A percentile compares a stretch with the other conserved stretches of the same genome.
Evolutionary conservation across 2,329 filamentous ascomycete species (phyloP).

Genomic region (Nigrospora osmanthi): DNA sequence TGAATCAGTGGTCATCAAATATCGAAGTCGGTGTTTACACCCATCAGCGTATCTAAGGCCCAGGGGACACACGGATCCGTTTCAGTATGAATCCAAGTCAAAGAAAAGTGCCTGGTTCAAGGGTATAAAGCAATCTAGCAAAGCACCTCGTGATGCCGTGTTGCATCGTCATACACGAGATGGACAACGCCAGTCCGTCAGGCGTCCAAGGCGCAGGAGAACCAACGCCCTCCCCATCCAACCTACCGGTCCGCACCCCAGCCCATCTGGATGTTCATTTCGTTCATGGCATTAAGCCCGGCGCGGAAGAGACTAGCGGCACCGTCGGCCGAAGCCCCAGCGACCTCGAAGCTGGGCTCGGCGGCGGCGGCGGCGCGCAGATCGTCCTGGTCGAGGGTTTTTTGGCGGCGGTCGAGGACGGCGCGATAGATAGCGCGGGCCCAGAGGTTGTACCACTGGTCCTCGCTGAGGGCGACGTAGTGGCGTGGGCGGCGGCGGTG

Average conservation of each 20-base stretch:
- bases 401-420: slow-evolving; percentile 48
- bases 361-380: slow-evolving; percentile 29
- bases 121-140: too few relatives aligned
- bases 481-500: slow-evolving; percentile 23
- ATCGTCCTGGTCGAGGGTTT: slow-evolving; percentile 49
- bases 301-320: slow-evolving; percentile 34
- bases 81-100: too few relatives aligned
- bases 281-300: slow-evolving; percentile 41
- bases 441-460: slow-evolving; percentile 59
- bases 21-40: too few relatives aligned
- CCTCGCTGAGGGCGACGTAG: slow-evolving; percentile 48
- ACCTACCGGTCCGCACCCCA: slow-evolving; percentile 29
- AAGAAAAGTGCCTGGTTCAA: too few relatives aligned
- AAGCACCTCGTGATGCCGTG: too few relatives aligned
- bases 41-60: too few relatives aligned
- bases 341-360: slow-evolving; percentile 28
- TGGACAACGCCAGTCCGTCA: too few relatives aligned
- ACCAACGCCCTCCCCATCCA: too few relatives aligned
- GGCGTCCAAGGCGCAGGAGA: too few relatives aligned
- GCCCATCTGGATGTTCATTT: slow-evolving; percentile 44
- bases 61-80: too few relatives aligned
- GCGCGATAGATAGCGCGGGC: slow-evolving; percentile 49
- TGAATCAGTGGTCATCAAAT: too few relatives aligned
- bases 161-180: too few relatives aligned
- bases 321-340: slow-evolving; percentile 29